phyloP scores from a whole-genome alignment of 192 early-diverging fungal genomes.

The Backusella mclennaniae region DNA sequence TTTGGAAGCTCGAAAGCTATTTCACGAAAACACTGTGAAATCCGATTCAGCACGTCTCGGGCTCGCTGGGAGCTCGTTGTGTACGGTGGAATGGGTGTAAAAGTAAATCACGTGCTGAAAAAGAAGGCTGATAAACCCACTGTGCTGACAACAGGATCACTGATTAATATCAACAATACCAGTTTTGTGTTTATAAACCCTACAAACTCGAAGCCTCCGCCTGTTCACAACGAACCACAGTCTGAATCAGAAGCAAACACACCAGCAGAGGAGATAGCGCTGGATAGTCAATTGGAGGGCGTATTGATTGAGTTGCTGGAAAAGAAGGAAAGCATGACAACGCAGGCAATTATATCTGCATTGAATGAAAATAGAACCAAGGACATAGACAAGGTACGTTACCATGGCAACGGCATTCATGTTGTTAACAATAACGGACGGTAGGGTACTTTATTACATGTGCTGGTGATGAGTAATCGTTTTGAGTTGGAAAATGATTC shows the following conservation, averaged over 20 bases:
- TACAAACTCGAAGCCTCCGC: neutral
- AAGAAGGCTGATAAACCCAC: conserved; percentile 15
- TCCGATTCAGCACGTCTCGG: conserved; percentile 15
- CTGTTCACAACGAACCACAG: neutral
- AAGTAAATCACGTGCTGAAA: conserved; percentile 25
- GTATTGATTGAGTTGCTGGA: neutral
- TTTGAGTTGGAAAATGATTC: neutral
- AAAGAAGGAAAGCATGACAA: neutral
- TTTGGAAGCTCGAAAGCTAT: conserved; percentile 30
- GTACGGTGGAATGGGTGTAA: conserved; percentile 32
- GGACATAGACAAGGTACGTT: neutral
- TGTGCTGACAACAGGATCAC: conserved; percentile 19
- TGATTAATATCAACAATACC: neutral
- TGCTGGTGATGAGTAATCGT: neutral
- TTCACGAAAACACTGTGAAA: conserved; percentile 33
- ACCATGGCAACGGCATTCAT: too few relatives aligned
- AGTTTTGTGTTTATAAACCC: conserved; percentile 9
- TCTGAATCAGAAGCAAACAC: neutral
- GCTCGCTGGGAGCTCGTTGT: conserved; percentile 30
- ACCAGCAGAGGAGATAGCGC: neutral
- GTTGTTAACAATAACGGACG: neutral
- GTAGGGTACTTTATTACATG: neutral
- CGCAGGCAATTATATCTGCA: neutral
- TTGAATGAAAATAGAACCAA: neutral
- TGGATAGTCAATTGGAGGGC: neutral